phyloP scores from a whole-genome alignment of 1,139 yeast species.

The Hansenula lynferdii region DNA sequence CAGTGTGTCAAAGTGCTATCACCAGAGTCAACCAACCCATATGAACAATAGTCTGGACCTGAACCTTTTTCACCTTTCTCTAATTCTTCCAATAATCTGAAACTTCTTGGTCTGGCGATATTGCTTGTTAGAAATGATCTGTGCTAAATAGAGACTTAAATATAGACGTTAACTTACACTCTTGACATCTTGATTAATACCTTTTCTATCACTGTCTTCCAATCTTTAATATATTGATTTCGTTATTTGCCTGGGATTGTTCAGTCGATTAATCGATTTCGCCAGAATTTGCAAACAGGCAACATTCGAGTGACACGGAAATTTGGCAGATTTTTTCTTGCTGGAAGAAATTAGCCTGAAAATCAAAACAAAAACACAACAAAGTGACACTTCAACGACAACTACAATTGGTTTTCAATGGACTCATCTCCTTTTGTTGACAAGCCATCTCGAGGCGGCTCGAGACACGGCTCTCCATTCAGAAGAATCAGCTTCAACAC shows the following conservation, averaged over 20 bases:
- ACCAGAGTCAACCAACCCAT: slow-evolving; percentile 83
- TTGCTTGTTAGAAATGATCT: too few species aligned
- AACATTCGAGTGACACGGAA: too few species aligned
- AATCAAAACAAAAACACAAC: slow-evolving; percentile 2
- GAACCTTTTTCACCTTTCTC: slow-evolving; percentile 98
- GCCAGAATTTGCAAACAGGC: too few species aligned
- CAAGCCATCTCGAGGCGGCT: slow-evolving; percentile 24
- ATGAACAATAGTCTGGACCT: slow-evolving; percentile 95
- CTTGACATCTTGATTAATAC: slow-evolving; percentile 36
- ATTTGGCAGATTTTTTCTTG: too few species aligned
- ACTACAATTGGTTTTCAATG: slow-evolving; percentile 13
- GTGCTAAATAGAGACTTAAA: too few species aligned
- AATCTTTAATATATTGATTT: too few species aligned
- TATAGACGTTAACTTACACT: slow-evolving; percentile 35
- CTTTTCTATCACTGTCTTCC: too few species aligned
- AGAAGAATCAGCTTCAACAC: not conserved
- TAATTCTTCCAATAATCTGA: slow-evolving; percentile 88
- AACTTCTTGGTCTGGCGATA: slow-evolving; percentile 92
- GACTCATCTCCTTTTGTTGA: slow-evolving; percentile 46
- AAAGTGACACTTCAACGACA: not conserved
- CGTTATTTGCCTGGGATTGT: too few species aligned
- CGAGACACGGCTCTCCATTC: not conserved
- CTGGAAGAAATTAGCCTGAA: too few species aligned
- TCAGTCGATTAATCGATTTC: too few species aligned
- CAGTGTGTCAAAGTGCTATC: slow-evolving; percentile 90